These are phyloP conservation scores for Copromyces sp. DNA, from an alignment of 495 filamentous ascomycete species.

Conservation along the genomic window DNA sequence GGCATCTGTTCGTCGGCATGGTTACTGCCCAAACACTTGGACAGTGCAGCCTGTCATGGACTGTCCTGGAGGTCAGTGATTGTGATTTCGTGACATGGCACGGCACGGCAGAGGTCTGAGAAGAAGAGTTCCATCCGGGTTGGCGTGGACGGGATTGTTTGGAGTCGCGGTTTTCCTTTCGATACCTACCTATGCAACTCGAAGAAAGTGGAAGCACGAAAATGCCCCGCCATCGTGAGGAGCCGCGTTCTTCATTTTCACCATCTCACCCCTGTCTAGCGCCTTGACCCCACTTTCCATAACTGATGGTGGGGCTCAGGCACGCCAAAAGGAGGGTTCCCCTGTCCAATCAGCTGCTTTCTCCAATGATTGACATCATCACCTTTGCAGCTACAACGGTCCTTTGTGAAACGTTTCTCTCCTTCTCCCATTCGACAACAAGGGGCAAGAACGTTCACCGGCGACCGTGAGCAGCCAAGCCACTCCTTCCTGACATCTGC, in stretches of 20 bases:
- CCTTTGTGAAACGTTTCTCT: neutral
- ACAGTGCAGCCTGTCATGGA: neutral
- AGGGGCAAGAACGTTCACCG: neutral
- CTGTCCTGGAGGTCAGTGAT: neutral
- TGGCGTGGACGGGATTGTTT: neutral
- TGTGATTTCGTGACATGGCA: neutral
- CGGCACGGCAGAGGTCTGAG: neutral
- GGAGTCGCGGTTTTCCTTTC: neutral
- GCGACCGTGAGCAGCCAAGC: neutral
- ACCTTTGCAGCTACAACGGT: neutral
- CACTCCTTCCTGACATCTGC: neutral
- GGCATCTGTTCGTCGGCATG: neutral
- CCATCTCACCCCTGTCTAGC: neutral
- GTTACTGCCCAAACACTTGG: neutral
- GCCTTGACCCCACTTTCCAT: neutral
- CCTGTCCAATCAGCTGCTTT: neutral
- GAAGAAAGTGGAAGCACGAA: neutral
- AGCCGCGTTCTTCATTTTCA: neutral
- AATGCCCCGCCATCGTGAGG: neutral
- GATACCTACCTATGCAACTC: neutral
- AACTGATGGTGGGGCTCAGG: neutral
- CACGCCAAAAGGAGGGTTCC: neutral
- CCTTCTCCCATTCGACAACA: neutral
- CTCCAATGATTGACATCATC: neutral
- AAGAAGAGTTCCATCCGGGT: neutral